A percentile compares a stretch with the other conserved stretches of the same genome.
Conservation (phyloP, 1,139 yeast species). For the Scheffersomyces stambukii region DNA sequence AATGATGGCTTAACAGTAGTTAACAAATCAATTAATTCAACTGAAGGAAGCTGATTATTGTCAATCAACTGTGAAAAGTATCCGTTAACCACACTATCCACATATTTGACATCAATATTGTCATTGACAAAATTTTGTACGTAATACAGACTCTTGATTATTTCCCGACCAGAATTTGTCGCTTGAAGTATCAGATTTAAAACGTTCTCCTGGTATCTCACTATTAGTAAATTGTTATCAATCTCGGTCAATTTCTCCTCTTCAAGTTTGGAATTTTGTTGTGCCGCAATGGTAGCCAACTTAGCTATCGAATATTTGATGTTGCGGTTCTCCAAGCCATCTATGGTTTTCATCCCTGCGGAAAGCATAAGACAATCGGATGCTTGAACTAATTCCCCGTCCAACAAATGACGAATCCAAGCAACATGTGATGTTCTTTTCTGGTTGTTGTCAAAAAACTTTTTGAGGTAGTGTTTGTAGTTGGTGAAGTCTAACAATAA, state of each 20-base stretch:
- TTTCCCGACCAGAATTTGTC: conserved; percentile 13
- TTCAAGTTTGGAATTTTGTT: conserved; percentile 5
- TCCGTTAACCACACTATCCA: conserved; percentile 8
- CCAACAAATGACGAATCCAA: conserved; percentile 69
- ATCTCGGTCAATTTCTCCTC: conserved; percentile 6
- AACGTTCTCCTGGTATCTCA: conserved; percentile 7
- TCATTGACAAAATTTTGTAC: conserved; percentile 33
- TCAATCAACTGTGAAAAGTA: conserved; percentile 20
- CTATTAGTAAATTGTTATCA: conserved; percentile 9
- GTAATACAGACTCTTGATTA: conserved; percentile 43
- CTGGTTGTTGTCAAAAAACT: conserved; percentile 48
- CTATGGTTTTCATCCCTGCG: conserved; percentile 37
- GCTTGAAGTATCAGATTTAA: conserved; percentile 1
- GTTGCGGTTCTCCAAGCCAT: conserved; percentile 45
- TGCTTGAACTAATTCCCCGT: conserved; percentile 48
- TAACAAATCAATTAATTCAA: conserved; percentile 53
- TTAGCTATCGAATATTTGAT: conserved; percentile 71
- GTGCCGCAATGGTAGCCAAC: conserved; percentile 40
- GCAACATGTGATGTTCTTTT: conserved; percentile 53
- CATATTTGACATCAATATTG: conserved; percentile 4
- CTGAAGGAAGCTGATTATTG: conserved; percentile 37
- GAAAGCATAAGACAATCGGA: conserved; percentile 42
- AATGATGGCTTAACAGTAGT: conserved; percentile 44
- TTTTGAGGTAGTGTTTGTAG: conserved; percentile 45
- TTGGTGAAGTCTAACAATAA: conserved; percentile 57